Conservation (phyloP, 331 rosid genomes). For the Erythrophleum ivorense region DNA sequence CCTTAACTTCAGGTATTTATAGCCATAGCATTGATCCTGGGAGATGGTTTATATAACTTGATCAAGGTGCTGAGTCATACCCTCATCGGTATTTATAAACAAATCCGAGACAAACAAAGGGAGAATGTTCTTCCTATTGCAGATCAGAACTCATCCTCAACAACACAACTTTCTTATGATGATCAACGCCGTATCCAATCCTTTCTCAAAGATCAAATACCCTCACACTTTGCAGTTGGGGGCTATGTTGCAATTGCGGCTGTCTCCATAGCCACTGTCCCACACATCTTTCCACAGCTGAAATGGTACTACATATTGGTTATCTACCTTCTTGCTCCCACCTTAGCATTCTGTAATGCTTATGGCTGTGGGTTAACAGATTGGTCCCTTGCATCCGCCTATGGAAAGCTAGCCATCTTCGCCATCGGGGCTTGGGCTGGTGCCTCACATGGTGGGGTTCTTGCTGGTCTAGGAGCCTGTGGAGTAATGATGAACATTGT, state of each 20-base stretch:
- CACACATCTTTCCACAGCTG: conserved; percentile 50
- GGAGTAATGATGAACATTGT: conserved; percentile 66
- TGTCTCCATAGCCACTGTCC: conserved; percentile 48
- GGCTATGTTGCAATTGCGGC: conserved; percentile 52
- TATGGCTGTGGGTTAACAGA: conserved; percentile 50
- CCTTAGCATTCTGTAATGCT: conserved; percentile 59
- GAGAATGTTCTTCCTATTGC: conserved; percentile 44
- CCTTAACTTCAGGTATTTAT: conserved; percentile 27
- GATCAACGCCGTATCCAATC: conserved; percentile 45
- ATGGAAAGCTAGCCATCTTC: conserved; percentile 58
- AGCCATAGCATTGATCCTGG: conserved; percentile 53
- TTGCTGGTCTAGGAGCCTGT: conserved; percentile 62
- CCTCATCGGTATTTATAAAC: conserved; percentile 34
- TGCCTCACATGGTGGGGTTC: conserved; percentile 49
- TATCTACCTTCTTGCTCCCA: conserved; percentile 55
- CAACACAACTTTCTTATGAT: conserved; percentile 43
- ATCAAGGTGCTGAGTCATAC: conserved; percentile 49
- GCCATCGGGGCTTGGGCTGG: conserved; percentile 62
- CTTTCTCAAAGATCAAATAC: conserved; percentile 55
- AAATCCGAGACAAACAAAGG: conserved; percentile 37
- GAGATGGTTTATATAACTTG: conserved; percentile 60
- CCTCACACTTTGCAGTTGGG: conserved; percentile 47
- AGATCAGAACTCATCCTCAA: conserved; percentile 31
- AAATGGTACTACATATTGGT: conserved; percentile 55
- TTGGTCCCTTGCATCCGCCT: conserved; percentile 59